A percentile compares a stretch with the other conserved stretches of the same genome.
phyloP scores from a whole-genome alignment of 2,329 filamentous ascomycete species.

The Fusarium sp. region DNA sequence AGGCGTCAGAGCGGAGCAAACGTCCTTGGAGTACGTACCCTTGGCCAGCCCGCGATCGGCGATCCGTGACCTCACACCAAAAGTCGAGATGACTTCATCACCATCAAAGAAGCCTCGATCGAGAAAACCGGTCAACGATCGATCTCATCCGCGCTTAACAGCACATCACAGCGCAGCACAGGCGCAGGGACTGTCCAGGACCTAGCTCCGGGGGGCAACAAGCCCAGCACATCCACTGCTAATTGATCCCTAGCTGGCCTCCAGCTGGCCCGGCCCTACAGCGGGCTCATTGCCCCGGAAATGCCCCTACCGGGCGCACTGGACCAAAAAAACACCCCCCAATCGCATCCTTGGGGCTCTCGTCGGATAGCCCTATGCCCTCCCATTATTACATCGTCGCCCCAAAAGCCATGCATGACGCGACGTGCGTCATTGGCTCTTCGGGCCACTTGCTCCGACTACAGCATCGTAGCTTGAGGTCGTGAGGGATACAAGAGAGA shows the following conservation, averaged over 20 bases:
- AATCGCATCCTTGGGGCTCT: slow-evolving; percentile 27
- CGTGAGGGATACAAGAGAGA: slow-evolving; percentile 14
- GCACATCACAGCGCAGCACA: background rate
- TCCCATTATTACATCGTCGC: slow-evolving; percentile 15
- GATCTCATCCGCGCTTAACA: background rate
- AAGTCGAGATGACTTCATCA: slow-evolving; percentile 45
- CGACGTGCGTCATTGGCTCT: slow-evolving; percentile 40
- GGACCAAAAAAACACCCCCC: slow-evolving; percentile 3
- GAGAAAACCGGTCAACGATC: slow-evolving; percentile 38
- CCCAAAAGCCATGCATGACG: slow-evolving; percentile 43
- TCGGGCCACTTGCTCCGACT: slow-evolving; percentile 40
- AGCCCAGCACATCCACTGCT: slow-evolving; percentile 6
- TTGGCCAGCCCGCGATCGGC: slow-evolving; percentile 29
- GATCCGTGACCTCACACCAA: slow-evolving; percentile 27
- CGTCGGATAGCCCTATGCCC: slow-evolving; percentile 24
- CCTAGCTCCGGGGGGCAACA: background rate
- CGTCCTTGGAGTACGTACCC: slow-evolving; percentile 27
- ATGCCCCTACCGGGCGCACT: slow-evolving; percentile 2
- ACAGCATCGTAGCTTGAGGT: slow-evolving; percentile 11
- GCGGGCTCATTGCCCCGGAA: slow-evolving; percentile 8
- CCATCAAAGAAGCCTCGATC: slow-evolving; percentile 30
- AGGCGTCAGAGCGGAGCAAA: slow-evolving; percentile 36
- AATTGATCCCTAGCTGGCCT: background rate
- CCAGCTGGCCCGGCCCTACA: slow-evolving; percentile 13
- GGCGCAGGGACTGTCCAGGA: background rate